Evolutionary conservation across 1,284 basidiomycete species (phyloP), one percentile per base, ranked within the genome.

Genomic region (Leccinum solheimii): DNA sequence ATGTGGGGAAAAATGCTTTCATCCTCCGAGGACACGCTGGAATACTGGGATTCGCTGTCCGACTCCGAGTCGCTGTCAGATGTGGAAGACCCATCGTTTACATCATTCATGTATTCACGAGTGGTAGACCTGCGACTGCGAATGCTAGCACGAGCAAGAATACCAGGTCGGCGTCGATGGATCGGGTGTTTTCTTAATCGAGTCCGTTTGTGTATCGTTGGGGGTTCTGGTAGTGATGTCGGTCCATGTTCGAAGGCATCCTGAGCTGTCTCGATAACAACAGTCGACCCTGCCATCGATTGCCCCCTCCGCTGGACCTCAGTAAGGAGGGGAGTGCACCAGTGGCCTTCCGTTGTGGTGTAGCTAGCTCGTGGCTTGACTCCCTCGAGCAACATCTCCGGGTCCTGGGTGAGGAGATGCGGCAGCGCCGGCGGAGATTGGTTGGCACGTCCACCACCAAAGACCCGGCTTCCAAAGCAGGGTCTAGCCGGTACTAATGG

Each of bases 1-100:
- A 72, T 72, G 26, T 62, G 67, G 52, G 69, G 69, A 11, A 72
- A 61, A 56, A 71, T 62, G 32, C 23, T 55, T 59, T 64, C 67
- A 34, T 71, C 63, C 5, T 48, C 57, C 6, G 67, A 70, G 38
- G 72, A 70, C 21, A 53, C 63, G 21, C 62, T 63, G n/a, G 72
- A 72, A 32, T 36, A 49, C 30, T 62, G 65, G 21, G 72, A 70
- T 43, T 60, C 61, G 32, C 58, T 70, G 23, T 70, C 67, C 1
- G 3, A 58, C 21, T 62, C 67, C 16, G 66, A 68, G 48, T 68
- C 63, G 36, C 63, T 68, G 36, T 60, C 69, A 21, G 67, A 71
- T 9, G 59, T n/a, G 21, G 51, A 69, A 55, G 62, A 62, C 16
- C 13, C 49, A 26, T 66, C 54, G 23, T 30, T 19, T 43, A 1